Evolutionary conservation across 257 asterid species (phyloP), one percentile per base, ranked within the genome.

Genomic region (Scutellaria barbata): DNA sequence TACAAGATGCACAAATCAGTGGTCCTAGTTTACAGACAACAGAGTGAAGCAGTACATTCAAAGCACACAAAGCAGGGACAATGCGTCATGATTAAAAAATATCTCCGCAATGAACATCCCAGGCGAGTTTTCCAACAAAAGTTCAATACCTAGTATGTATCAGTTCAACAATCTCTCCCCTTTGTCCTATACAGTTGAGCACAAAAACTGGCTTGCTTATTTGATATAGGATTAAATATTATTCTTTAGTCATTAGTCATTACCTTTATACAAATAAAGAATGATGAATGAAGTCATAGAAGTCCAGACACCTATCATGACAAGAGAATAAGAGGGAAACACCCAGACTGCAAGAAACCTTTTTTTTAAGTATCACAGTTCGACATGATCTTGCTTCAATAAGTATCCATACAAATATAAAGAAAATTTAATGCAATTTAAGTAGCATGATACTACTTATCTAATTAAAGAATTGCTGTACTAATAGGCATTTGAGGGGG

Each of bases 301-400:
- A 63, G 45, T 65, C 59, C 74, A 39, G 53, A 39, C 68, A 56
- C 64, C 56, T 50, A 37, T 35, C 66, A 51, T 60, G 52, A 69
- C 59, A 60, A 45, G 63, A 48, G 46, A 42, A 64, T 42, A 6
- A 6, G 13, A 16, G 47, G 30, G 42, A 7, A 48, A 52, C 65
- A 57, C 37, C 33, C 64, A 14, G 13, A 53, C n/a, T 12, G 25
- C 13, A 35, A 39, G 48, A 51, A 33, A n/a, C 51, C 11, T 3
- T 8, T n/a, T 47, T 13, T 14, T 37, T 57, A 46, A 7, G 48
- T 22, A 16, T n/a, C n/a, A n/a, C n/a, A n/a, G n/a, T n/a, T n/a
- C n/a, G n/a, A n/a, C n/a, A 18, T 30, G 16, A 41, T 2, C 20
- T 39, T n/a, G 43, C 48, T 16, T 51, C 25, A 51, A 51, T 14